phyloP scores from a whole-genome alignment of 805 yeast species.

The Suhomyces canberraensis region DNA sequence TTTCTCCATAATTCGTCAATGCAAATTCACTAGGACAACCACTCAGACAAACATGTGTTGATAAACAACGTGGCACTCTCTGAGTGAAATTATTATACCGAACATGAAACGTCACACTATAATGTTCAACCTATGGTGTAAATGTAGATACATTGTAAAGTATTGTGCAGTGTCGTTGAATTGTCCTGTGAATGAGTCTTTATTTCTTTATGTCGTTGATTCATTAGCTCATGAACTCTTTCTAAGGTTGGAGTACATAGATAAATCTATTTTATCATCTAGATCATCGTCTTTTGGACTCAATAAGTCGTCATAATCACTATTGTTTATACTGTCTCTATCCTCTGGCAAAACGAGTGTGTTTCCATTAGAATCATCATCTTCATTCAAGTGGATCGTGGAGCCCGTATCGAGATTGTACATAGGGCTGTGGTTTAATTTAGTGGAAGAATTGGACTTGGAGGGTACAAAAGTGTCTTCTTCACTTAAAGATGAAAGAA shows the following conservation, averaged over 20 bases:
- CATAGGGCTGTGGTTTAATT: conserved; percentile 6
- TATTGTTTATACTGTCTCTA: conserved; percentile 8
- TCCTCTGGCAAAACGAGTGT: conserved; percentile 1
- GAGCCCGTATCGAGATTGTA: conserved; percentile 29
- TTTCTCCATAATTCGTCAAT: too few relatives aligned
- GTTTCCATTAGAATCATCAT: conserved; percentile 1
- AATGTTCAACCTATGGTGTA: too few relatives aligned
- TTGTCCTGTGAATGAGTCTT: too few relatives aligned
- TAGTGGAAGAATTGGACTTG: background rate
- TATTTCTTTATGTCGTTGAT: too few relatives aligned
- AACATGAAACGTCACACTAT: too few relatives aligned
- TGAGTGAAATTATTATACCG: too few relatives aligned
- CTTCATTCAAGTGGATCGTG: conserved; percentile 14
- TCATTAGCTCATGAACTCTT: background rate
- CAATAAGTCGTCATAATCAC: conserved; percentile 12
- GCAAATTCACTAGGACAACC: too few relatives aligned
- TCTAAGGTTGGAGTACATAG: conserved; percentile 21
- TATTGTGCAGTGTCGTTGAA: too few relatives aligned
- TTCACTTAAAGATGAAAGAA: conserved; percentile 23
- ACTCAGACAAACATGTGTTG: too few relatives aligned
- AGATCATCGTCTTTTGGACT: conserved; percentile 11
- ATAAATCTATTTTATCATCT: conserved; percentile 24
- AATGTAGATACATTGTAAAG: too few relatives aligned
- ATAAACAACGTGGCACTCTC: too few relatives aligned
- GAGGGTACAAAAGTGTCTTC: conserved; percentile 5